A percentile compares a stretch with the other conserved stretches of the same genome.
Evolutionary conservation across 2,329 filamentous ascomycete species (phyloP).

Genomic region (Aspergillus pseudoviridinutans): DNA sequence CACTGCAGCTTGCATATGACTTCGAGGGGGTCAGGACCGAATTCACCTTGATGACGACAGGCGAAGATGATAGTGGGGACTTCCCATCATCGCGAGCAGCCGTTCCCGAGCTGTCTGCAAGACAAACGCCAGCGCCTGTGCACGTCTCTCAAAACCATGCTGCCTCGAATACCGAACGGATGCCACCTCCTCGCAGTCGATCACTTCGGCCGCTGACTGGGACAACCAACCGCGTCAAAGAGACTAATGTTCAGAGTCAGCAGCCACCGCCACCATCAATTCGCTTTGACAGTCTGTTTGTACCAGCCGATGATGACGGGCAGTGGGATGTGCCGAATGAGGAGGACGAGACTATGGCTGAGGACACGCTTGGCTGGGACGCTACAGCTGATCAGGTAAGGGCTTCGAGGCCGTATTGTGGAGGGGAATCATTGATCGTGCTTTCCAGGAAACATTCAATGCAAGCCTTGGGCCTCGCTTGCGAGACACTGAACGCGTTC

Average conservation of each 20-base stretch:
- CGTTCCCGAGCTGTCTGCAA: slow-evolving; percentile 38
- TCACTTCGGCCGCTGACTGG: slow-evolving; percentile 33
- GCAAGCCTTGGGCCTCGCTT: slow-evolving; percentile 25
- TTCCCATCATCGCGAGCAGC: slow-evolving; percentile 40
- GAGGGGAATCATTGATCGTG: neutral
- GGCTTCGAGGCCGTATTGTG: neutral
- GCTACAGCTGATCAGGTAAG: slow-evolving; percentile 50
- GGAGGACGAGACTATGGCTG: slow-evolving; percentile 51
- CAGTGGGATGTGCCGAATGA: slow-evolving; percentile 59
- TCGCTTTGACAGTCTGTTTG: slow-evolving; percentile 57
- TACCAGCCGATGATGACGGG: slow-evolving; percentile 57
- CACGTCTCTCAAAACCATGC: slow-evolving; percentile 15
- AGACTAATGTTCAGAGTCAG: slow-evolving; percentile 22
- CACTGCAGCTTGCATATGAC: slow-evolving; percentile 58
- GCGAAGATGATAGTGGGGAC: slow-evolving; percentile 44
- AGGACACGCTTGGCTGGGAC: slow-evolving; percentile 62
- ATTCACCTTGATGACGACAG: slow-evolving; percentile 63
- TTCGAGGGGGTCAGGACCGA: slow-evolving; percentile 54
- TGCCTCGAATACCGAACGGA: slow-evolving; percentile 17
- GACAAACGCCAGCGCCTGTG: slow-evolving; percentile 32
- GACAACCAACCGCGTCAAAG: slow-evolving; percentile 20
- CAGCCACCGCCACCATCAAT: slow-evolving; percentile 34
- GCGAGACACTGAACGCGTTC: slow-evolving; percentile 31
- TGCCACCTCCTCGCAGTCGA: slow-evolving; percentile 29
- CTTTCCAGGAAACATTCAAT: slow-evolving; percentile 27